These are phyloP conservation scores for Corniculantispora saksenae DNA, from an alignment of 2,329 filamentous ascomycete species.

Conservation along the genomic window DNA sequence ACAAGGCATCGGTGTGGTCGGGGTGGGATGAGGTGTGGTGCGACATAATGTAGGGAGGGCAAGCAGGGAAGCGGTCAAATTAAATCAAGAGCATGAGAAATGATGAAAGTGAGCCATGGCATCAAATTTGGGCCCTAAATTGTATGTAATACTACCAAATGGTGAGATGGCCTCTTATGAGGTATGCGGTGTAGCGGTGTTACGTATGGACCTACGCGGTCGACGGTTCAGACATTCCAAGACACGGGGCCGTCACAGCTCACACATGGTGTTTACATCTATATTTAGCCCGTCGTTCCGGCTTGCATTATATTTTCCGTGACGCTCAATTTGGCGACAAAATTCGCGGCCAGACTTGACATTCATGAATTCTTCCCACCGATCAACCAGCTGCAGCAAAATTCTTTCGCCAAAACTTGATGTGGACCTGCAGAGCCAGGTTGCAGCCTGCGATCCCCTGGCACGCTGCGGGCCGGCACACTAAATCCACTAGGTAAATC, in stretches of 20 bases:
- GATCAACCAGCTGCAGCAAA: too few relatives aligned
- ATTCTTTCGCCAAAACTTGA: too few relatives aligned
- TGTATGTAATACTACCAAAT: too few relatives aligned
- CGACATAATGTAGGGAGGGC: background rate
- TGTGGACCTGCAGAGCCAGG: background rate
- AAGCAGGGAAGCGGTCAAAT: too few relatives aligned
- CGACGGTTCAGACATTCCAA: background rate
- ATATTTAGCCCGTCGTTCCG: background rate
- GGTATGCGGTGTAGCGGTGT: too few relatives aligned
- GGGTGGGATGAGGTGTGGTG: background rate
- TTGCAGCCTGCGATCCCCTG: background rate
- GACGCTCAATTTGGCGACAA: background rate
- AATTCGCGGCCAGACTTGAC: too few relatives aligned
- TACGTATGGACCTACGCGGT: too few relatives aligned
- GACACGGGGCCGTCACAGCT: background rate
- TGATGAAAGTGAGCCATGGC: too few relatives aligned
- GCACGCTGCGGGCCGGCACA: constrained; percentile 2
- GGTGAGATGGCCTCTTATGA: too few relatives aligned
- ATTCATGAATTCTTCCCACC: too few relatives aligned
- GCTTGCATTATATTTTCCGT: background rate
- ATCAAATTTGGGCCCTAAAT: too few relatives aligned
- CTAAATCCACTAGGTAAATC: background rate
- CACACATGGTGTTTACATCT: background rate
- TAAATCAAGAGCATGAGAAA: too few relatives aligned
- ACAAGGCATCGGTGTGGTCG: background rate